A percentile compares a stretch with the other conserved stretches of the same genome.
These are phyloP conservation scores for Hibiscus tridactylites DNA, from an alignment of 345 rosid species.

Conservation along the genomic window DNA sequence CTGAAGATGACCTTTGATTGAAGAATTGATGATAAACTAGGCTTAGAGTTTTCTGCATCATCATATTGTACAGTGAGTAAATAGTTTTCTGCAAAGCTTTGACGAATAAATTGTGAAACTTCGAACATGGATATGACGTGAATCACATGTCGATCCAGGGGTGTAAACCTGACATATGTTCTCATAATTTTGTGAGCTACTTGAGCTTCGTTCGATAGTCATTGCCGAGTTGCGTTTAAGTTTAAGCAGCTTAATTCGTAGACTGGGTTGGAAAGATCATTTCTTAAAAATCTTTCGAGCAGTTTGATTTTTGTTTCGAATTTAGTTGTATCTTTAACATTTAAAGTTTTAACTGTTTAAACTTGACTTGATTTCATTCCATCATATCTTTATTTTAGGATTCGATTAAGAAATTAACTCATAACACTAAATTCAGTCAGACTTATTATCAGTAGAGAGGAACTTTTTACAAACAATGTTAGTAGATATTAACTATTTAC, in stretches of 20 bases:
- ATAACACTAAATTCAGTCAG: too few species aligned
- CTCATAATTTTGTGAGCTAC: background rate
- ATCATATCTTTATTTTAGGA: too few species aligned
- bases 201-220: background rate
- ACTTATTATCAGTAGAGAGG: too few species aligned
- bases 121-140: background rate
- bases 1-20: conserved; percentile 3
- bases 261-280: too few species aligned
- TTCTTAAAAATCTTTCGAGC: too few species aligned
- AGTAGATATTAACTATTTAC: too few species aligned
- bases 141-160: background rate
- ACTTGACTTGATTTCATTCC: background rate
- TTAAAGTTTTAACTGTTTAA: too few species aligned
- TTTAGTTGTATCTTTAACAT: background rate
- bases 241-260: background rate
- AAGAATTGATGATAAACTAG: too few species aligned
- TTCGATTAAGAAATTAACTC: too few species aligned
- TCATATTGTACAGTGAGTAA: background rate
- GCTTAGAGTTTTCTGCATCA: too few species aligned
- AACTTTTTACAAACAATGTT: too few species aligned
- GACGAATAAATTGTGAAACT: background rate
- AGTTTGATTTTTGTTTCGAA: too few species aligned
- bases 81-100: background rate
- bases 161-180: background rate
- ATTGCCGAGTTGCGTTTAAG: background rate